A percentile compares a stretch with the other conserved stretches of the same genome.
Conservation (phyloP, 2,329 filamentous ascomycete species). For the Neonectria neomacrospora region DNA sequence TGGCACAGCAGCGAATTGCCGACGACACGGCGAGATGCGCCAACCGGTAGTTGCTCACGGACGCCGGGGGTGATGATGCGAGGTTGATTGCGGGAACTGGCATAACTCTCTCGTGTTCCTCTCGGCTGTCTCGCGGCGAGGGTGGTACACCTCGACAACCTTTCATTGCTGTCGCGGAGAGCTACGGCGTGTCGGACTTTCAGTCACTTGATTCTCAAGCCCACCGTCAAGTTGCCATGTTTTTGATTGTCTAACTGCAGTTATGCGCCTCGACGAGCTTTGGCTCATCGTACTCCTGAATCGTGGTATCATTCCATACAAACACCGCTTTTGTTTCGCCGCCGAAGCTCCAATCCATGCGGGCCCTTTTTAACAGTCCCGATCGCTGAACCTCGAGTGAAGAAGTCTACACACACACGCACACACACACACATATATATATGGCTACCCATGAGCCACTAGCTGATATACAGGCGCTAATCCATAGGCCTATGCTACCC, state of each 20-base stretch:
- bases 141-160: not conserved
- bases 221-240: slow-evolving; percentile 13
- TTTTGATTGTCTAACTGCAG: slow-evolving; percentile 27
- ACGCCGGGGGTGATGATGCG: not conserved
- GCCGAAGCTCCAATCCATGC: slow-evolving; percentile 37
- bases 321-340: slow-evolving; percentile 26
- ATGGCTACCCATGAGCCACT: slow-evolving; percentile 2
- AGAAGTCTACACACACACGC: no score
- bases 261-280: slow-evolving; percentile 20
- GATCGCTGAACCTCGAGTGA: slow-evolving; percentile 2
- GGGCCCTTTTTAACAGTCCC: not conserved
- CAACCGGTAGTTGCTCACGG: not conserved
- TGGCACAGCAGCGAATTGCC: slow-evolving; percentile 5
- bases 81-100: not conserved
- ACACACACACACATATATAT: no score
- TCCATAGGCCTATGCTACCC: slow-evolving; percentile 16
- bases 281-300: slow-evolving; percentile 38
- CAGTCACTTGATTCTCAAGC: not conserved
- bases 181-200: not conserved
- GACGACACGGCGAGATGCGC: not conserved
- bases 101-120: not conserved
- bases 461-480: slow-evolving; percentile 20
- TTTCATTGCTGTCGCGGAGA: not conserved
- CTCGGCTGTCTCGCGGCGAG: not conserved
- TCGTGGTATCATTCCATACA: slow-evolving; percentile 45